Percentiles rank a stretch among this genome's conserved stretches.
phyloP scores from a whole-genome alignment of 2,329 filamentous ascomycete species.

The Microsporum audouinii region DNA sequence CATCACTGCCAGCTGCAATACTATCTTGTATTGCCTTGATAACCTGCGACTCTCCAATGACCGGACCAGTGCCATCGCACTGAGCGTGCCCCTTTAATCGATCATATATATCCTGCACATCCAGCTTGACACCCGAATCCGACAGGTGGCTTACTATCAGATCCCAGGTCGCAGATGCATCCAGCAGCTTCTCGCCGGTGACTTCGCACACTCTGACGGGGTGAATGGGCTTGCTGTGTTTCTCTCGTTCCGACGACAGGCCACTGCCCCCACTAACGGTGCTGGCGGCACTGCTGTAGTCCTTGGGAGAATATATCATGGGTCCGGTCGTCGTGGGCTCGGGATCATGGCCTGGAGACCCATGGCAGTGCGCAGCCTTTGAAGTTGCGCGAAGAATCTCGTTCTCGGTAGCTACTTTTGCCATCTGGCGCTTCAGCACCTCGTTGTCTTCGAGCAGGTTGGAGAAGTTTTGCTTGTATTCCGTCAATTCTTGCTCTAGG shows the following conservation, averaged over 20 bases:
- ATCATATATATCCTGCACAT: slow-evolving; percentile 71
- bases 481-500: slow-evolving; percentile 72
- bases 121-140: slow-evolving; percentile 64
- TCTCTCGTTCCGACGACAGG: not conserved
- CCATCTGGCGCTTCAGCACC: slow-evolving; percentile 69
- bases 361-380: slow-evolving; percentile 29
- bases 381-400: slow-evolving; percentile 80
- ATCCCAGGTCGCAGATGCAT: slow-evolving; percentile 77
- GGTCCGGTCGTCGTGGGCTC: slow-evolving; percentile 51
- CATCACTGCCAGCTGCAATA: slow-evolving; percentile 64
- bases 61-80: slow-evolving; percentile 79
- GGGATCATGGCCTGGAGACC: slow-evolving; percentile 9
- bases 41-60: slow-evolving; percentile 70
- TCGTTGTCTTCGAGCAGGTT: slow-evolving; percentile 73
- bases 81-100: slow-evolving; percentile 61
- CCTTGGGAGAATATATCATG: slow-evolving; percentile 58
- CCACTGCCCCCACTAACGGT: slow-evolving; percentile 5
- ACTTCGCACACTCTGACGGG: slow-evolving; percentile 55
- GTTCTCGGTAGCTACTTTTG: slow-evolving; percentile 79
- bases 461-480: slow-evolving; percentile 62
- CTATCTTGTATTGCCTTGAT: slow-evolving; percentile 65
- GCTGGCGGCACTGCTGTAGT: slow-evolving; percentile 46
- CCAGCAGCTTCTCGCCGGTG: slow-evolving; percentile 57
- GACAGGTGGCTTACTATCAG: slow-evolving; percentile 70
- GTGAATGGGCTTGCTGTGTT: slow-evolving; percentile 43